These are phyloP conservation scores for Sporothrix globosa DNA, from an alignment of 2,329 filamentous ascomycete species.

Conservation along the genomic window DNA sequence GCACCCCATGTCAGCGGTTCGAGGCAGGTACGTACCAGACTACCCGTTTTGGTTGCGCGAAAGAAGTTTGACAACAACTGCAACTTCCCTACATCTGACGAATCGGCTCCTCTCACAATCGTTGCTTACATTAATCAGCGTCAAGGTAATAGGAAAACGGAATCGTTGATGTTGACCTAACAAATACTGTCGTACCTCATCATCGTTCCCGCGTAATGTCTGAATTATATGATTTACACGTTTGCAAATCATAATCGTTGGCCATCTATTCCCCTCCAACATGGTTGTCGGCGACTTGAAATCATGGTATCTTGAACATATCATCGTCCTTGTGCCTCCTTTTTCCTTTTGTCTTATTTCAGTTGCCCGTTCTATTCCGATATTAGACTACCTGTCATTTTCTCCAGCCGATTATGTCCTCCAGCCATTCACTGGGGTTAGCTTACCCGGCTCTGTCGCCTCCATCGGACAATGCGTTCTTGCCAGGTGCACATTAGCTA, in stretches of 20 bases:
- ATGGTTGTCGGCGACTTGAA: constrained; percentile 3
- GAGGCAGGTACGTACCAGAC: constrained; percentile 7
- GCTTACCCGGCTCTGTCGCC: not conserved
- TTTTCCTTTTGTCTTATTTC: not conserved
- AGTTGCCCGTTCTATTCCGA: not conserved
- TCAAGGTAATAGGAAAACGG: not conserved
- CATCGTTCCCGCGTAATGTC: not conserved
- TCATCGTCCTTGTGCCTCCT: not conserved
- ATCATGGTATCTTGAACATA: constrained; percentile 26
- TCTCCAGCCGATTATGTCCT: not conserved
- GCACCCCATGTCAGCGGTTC: constrained; percentile 17
- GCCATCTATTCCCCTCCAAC: not conserved
- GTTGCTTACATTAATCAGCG: not conserved
- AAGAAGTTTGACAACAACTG: not conserved
- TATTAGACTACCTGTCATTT: not conserved
- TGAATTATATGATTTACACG: not conserved
- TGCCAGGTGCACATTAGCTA: not conserved
- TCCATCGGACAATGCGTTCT: not conserved
- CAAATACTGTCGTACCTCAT: not conserved
- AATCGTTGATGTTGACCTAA: not conserved
- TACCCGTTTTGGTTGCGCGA: too few species aligned
- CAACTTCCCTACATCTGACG: not conserved
- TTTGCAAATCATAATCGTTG: constrained; percentile 7
- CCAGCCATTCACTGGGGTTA: not conserved
- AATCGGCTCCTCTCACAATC: not conserved